A percentile compares a stretch with the other conserved stretches of the same genome.
These are phyloP conservation scores for Delonix regia DNA, from an alignment of 306 rosid species.

Conservation along the genomic window DNA sequence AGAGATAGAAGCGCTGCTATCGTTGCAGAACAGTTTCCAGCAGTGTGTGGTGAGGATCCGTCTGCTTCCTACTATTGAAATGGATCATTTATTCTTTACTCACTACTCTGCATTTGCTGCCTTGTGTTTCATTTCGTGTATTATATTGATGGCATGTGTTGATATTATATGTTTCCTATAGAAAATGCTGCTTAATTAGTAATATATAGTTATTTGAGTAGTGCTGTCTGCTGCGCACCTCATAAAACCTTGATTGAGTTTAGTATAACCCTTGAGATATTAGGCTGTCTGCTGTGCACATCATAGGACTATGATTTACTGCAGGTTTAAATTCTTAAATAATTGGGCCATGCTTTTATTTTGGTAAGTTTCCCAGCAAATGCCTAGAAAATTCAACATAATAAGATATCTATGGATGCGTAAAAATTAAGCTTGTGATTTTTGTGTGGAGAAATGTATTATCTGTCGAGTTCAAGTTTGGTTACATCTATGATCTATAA, in stretches of 20 bases:
- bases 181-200: neutral
- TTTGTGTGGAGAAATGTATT: neutral
- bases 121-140: neutral
- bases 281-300: neutral
- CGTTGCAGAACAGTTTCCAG: slow-evolving; percentile 67
- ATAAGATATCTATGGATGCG: neutral
- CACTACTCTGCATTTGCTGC: neutral
- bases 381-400: neutral
- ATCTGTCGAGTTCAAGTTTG: neutral
- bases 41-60: slow-evolving; percentile 86
- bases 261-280: neutral
- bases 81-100: neutral
- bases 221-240: neutral
- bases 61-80: neutral
- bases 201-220: neutral
- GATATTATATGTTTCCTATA: neutral
- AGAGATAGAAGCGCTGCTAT: slow-evolving; percentile 70
- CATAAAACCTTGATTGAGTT: neutral
- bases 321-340: neutral
- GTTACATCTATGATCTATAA: neutral
- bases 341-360: neutral
- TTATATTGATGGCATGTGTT: neutral
- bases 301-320: neutral
- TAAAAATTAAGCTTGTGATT: neutral
- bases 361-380: neutral